Conservation (phyloP, 345 rosid genomes). For the Gossypium thurberi region DNA sequence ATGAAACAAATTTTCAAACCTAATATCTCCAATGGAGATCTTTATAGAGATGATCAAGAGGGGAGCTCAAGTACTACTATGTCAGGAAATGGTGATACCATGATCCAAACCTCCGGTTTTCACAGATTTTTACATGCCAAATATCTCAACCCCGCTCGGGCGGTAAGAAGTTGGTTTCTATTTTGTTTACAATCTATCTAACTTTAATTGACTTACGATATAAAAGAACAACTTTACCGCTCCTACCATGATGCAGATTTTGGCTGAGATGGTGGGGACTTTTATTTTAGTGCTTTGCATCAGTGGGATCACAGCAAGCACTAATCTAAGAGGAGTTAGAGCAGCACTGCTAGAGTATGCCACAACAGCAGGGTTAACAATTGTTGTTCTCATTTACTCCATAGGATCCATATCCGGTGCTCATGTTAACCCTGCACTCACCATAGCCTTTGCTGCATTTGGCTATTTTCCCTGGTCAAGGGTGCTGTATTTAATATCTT, state of each 20-base stretch:
- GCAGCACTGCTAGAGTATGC: slow-evolving; percentile 70
- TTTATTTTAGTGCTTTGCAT: slow-evolving; percentile 67
- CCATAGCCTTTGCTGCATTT: slow-evolving; percentile 61
- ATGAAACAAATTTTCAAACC: slow-evolving; percentile 26
- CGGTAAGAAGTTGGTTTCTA: slow-evolving; percentile 29
- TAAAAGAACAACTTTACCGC: no score
- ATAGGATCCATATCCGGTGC: slow-evolving; percentile 84
- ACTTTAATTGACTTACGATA: background rate
- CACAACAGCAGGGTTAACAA: slow-evolving; percentile 60
- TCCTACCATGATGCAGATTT: slow-evolving; percentile 33
- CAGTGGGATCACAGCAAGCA: slow-evolving; percentile 60
- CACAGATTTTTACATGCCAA: slow-evolving; percentile 20
- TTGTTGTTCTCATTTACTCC: slow-evolving; percentile 51
- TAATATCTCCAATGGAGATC: background rate
- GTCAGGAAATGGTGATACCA: slow-evolving; percentile 22
- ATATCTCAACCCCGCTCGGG: slow-evolving; percentile 48
- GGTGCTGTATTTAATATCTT: slow-evolving; percentile 24
- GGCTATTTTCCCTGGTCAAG: slow-evolving; percentile 70
- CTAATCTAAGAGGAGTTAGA: slow-evolving; percentile 41
- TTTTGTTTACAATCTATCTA: no score
- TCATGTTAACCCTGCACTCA: slow-evolving; percentile 81
- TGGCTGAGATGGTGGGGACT: slow-evolving; percentile 73
- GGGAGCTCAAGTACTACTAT: slow-evolving; percentile 23
- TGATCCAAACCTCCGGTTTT: slow-evolving; percentile 10
- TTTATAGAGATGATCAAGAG: slow-evolving; percentile 33